Percentiles rank a stretch among this genome's conserved stretches.
phyloP scores from a whole-genome alignment of 257 asterid genomes.

The Galeopsis tetrahit region DNA sequence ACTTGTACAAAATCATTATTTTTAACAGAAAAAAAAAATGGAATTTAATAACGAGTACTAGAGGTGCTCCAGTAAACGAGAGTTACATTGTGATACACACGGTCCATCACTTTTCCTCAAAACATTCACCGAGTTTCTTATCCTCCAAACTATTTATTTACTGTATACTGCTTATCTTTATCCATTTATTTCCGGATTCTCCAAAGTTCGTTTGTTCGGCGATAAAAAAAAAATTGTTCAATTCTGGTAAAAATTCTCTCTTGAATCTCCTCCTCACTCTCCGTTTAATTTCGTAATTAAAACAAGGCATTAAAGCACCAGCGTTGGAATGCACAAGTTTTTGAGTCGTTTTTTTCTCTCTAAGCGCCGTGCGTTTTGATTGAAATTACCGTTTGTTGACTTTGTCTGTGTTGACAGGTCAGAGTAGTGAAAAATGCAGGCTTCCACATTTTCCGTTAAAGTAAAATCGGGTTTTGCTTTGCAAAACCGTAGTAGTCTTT shows the following conservation, averaged over 20 bases:
- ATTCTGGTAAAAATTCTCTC: conserved; percentile 4
- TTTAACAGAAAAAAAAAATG: too few species aligned
- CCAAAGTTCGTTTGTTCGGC: conserved; percentile 22
- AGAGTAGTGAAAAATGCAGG: conserved; percentile 58
- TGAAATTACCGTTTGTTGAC: conserved; percentile 60
- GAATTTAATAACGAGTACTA: too few species aligned
- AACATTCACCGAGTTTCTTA: too few species aligned
- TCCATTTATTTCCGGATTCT: conserved; percentile 23
- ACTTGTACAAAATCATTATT: too few species aligned
- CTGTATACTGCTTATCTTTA: conserved; percentile 1
- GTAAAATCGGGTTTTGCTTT: conserved; percentile 32
- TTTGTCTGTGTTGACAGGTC: conserved; percentile 44
- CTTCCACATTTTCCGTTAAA: conserved; percentile 49
- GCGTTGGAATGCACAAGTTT: conserved; percentile 7
- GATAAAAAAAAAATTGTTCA: neutral
- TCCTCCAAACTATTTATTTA: too few species aligned
- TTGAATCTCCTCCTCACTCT: neutral
- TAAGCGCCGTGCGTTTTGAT: too few species aligned
- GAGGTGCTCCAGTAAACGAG: too few species aligned
- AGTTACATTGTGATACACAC: too few species aligned
- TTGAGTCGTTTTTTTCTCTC: neutral
- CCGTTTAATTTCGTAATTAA: conserved; percentile 23
- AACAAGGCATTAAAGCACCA: conserved; percentile 17
- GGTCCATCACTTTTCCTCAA: too few species aligned
- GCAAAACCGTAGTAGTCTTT: conserved; percentile 5